Conservation (phyloP, 306 rosid species). For the Medicago ruthenica region DNA sequence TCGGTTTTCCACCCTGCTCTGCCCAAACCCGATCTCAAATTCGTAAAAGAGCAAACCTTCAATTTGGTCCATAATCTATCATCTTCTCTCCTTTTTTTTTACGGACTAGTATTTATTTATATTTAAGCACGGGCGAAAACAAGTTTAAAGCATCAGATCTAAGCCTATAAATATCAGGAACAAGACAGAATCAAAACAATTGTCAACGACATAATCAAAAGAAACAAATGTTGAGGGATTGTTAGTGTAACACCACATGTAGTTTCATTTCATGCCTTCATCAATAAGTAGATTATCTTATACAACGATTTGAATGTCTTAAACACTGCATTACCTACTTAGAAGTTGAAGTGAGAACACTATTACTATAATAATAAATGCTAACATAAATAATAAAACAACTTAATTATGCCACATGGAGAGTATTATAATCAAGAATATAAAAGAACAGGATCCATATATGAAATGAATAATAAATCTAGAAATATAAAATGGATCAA, state of each 20-base stretch:
- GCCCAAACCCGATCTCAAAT: neutral
- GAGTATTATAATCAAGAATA: neutral
- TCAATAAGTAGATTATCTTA: too few species aligned
- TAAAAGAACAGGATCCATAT: conserved; percentile 16
- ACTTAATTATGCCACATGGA: neutral
- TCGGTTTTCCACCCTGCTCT: neutral
- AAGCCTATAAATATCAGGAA: neutral
- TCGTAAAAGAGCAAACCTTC: too few species aligned
- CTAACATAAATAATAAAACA: conserved; percentile 13
- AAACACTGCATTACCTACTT: conserved; percentile 23
- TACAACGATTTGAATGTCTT: neutral
- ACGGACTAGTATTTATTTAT: too few species aligned
- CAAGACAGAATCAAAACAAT: neutral
- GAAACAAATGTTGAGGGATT: neutral
- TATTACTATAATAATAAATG: neutral
- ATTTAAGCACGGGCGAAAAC: neutral
- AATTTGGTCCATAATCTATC: too few species aligned
- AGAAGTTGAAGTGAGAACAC: neutral
- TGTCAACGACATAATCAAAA: neutral
- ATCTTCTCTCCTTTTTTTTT: too few species aligned
- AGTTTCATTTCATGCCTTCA: neutral
- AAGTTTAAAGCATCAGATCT: neutral
- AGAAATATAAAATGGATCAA: conserved; percentile 8
- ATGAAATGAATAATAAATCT: conserved; percentile 31
- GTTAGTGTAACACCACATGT: neutral